Percentiles rank a stretch among this genome's conserved stretches.
These are phyloP conservation scores for Boletales sp. DNA, from an alignment of 768 basidiomycete species.

Conservation along the genomic window DNA sequence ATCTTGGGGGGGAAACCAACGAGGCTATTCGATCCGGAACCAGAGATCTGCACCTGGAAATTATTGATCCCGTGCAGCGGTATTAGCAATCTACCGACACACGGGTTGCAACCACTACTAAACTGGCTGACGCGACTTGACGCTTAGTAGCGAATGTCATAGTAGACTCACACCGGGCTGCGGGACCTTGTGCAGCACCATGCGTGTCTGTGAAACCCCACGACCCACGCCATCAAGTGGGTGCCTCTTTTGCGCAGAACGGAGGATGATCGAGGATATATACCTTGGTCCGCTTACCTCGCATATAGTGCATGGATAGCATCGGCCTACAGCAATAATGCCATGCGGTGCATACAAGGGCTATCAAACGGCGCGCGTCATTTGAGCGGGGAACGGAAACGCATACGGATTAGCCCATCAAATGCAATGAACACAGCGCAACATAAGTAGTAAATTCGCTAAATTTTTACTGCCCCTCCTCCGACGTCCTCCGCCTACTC, in stretches of 20 bases:
- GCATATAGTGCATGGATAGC: background rate
- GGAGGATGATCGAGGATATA: too few species aligned
- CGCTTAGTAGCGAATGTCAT: background rate
- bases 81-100: background rate
- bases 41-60: background rate
- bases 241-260: too few species aligned
- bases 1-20: background rate
- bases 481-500: constrained; percentile 49
- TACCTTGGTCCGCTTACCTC: too few species aligned
- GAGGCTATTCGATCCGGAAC: background rate
- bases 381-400: constrained; percentile 29
- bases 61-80: too few species aligned
- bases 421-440: constrained; percentile 20
- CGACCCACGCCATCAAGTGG: too few species aligned
- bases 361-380: background rate
- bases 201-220: too few species aligned
- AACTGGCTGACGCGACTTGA: background rate
- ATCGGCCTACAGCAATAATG: background rate
- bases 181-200: too few species aligned
- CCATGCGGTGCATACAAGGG: background rate
- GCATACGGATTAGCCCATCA: constrained; percentile 21
- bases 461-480: constrained; percentile 4
- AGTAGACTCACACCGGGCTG: too few species aligned
- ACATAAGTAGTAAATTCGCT: constrained; percentile 13
- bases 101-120: background rate